Conservation (phyloP, 2,329 filamentous ascomycete species). For the Aureobasidium namibiae region DNA sequence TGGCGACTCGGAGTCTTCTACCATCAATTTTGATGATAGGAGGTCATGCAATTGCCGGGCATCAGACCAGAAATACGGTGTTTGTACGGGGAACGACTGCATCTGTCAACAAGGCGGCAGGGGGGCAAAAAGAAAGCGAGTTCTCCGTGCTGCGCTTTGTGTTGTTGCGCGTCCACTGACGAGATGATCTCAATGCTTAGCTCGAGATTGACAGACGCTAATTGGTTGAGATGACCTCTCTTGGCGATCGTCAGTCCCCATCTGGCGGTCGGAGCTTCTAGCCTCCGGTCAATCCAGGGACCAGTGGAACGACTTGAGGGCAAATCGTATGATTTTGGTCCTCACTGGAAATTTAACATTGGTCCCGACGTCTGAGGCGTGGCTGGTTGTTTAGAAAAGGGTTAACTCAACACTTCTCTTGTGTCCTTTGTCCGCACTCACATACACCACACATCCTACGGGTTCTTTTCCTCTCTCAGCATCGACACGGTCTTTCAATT, state of each 20-base stretch:
- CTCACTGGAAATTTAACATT: conserved; percentile 9
- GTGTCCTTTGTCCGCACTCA: background rate
- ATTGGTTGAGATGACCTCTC: background rate
- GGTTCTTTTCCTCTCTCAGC: background rate
- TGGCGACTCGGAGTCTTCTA: background rate
- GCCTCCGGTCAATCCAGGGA: background rate
- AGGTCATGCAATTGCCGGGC: background rate
- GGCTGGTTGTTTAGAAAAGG: conserved; percentile 1
- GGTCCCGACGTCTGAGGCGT: background rate
- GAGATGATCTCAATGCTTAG: conserved; percentile 7
- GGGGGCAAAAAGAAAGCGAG: background rate
- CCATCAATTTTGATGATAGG: background rate
- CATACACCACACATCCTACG: background rate
- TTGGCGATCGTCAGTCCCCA: background rate
- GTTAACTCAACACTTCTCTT: background rate
- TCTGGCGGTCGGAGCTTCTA: background rate
- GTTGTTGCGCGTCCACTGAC: background rate
- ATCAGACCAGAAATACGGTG: conserved; percentile 2
- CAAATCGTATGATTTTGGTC: conserved; percentile 7
- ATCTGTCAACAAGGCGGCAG: too few species aligned
- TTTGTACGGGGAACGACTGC: background rate
- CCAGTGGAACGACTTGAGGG: conserved; percentile 2
- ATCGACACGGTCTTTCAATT: background rate
- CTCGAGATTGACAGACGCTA: background rate
- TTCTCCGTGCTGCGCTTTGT: background rate